phyloP scores from a whole-genome alignment of 2,329 filamentous ascomycete species.

The Neocucurbitaria cava region DNA sequence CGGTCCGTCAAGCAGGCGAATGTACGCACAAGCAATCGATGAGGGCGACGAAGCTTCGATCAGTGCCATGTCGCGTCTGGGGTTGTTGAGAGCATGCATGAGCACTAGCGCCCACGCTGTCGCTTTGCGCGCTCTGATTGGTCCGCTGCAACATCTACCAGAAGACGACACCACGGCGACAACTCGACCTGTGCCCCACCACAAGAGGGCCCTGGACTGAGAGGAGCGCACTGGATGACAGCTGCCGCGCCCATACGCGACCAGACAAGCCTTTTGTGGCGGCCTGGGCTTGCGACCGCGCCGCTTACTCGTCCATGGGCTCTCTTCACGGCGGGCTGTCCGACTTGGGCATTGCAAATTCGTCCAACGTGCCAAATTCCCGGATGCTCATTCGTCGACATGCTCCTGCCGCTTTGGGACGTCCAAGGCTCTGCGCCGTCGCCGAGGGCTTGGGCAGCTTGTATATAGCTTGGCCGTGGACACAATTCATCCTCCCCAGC shows the following conservation, averaged over 20 bases:
- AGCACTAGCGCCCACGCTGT: not conserved
- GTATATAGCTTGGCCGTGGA: slow-evolving; percentile 14
- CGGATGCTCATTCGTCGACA: slow-evolving; percentile 2
- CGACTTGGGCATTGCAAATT: slow-evolving; percentile 3
- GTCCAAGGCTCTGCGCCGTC: slow-evolving; percentile 1
- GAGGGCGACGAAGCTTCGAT: slow-evolving; percentile 8
- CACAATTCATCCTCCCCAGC: slow-evolving; percentile 3
- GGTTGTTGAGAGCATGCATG: not conserved
- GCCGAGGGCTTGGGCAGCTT: slow-evolving; percentile 5
- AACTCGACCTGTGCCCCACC: slow-evolving; percentile 6
- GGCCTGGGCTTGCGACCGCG: slow-evolving; percentile 13
- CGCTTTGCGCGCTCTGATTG: not conserved
- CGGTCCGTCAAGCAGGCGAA: not conserved
- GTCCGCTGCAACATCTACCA: not conserved
- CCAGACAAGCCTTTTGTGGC: slow-evolving; percentile 11
- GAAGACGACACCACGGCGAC: not conserved
- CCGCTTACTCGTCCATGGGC: not conserved
- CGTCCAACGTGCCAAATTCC: slow-evolving; percentile 1
- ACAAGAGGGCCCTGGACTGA: slow-evolving; percentile 1
- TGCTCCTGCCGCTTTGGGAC: not conserved
- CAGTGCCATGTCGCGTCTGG: not conserved
- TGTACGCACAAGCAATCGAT: not conserved
- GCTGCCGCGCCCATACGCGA: slow-evolving; percentile 6
- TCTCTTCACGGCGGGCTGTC: not conserved
- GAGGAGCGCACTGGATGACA: not conserved